A percentile compares a stretch with the other conserved stretches of the same genome.
Conservation (phyloP, 371 early-diverging fungal genomes). For the Basidiobolus meristosporus region DNA sequence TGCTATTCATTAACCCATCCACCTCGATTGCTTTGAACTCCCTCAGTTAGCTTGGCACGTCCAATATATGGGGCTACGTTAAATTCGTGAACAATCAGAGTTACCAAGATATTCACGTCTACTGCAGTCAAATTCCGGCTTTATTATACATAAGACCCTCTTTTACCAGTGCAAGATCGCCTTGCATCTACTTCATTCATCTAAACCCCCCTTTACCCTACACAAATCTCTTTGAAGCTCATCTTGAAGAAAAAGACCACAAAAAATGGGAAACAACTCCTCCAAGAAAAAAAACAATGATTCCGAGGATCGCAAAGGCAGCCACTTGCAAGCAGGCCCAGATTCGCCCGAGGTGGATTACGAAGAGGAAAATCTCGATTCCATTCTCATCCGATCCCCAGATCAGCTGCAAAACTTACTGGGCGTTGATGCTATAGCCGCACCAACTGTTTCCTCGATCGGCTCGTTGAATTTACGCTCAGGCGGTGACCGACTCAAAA, state of each 20-base stretch:
- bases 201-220: background rate
- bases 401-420: constrained; percentile 73
- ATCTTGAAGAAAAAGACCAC: background rate
- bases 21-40: background rate
- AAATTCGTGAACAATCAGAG: background rate
- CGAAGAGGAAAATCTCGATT: constrained; percentile 56
- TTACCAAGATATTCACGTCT: background rate
- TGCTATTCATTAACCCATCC: background rate
- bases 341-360: constrained; percentile 12
- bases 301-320: background rate
- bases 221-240: background rate
- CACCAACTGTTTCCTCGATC: background rate
- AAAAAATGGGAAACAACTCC: background rate
- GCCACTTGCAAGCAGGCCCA: background rate
- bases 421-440: background rate
- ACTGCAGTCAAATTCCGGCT: background rate
- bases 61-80: background rate
- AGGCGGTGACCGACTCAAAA: constrained; percentile 8
- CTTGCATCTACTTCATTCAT: background rate
- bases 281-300: background rate
- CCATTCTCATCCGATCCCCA: constrained; percentile 33
- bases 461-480: background rate
- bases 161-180: background rate
- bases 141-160: background rate
- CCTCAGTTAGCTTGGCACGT: too few relatives aligned